Percentiles rank a stretch among this genome's conserved stretches.
Conservation (phyloP, 768 basidiomycete species). For the Serendipita vermifera region DNA sequence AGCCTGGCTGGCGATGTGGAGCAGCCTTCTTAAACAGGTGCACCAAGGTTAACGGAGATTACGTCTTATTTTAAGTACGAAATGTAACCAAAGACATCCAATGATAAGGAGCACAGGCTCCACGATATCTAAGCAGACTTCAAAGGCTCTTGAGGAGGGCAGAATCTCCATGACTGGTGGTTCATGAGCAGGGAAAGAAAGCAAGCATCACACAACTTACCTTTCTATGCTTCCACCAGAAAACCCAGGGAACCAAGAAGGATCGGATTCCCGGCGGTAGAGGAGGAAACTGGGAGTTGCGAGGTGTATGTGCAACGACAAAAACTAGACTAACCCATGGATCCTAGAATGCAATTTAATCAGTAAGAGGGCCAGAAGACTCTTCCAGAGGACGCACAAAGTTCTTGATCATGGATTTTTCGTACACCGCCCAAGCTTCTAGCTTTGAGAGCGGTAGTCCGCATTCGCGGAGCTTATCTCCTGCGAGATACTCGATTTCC, state of each 20-base stretch:
- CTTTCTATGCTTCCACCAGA: neutral
- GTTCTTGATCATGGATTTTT: conserved; percentile 1
- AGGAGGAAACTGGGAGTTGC: neutral
- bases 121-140: neutral
- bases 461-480: neutral
- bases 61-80: neutral
- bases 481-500: neutral
- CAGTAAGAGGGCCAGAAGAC: no score
- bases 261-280: neutral
- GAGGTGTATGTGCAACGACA: neutral
- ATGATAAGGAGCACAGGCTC: neutral
- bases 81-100: neutral
- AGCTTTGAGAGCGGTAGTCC: neutral
- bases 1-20: no score
- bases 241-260: neutral
- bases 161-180: neutral
- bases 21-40: neutral
- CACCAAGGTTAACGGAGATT: neutral
- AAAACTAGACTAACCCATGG: neutral
- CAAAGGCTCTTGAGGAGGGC: neutral
- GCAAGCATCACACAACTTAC: neutral
- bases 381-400: no score
- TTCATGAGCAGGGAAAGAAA: neutral
- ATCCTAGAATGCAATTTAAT: no score
- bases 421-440: neutral